Conservation (phyloP, 1,284 basidiomycete species). For the Apiotrichum sp. region DNA sequence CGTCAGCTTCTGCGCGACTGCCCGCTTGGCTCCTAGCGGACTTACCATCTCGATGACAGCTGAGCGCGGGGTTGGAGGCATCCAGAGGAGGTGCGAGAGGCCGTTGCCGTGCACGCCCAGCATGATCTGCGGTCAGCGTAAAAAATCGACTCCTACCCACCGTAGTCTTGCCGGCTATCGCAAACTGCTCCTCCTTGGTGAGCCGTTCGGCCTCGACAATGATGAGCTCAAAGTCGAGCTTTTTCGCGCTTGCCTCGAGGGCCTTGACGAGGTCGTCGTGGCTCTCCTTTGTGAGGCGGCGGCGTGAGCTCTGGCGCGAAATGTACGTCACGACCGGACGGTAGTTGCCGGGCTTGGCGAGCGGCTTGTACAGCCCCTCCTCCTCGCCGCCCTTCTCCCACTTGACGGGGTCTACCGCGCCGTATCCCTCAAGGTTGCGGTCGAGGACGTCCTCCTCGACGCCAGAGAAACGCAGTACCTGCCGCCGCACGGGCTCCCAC, state of each 20-base stretch:
- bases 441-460: conserved; percentile 45
- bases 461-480: conserved; percentile 60
- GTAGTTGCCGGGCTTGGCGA: conserved; percentile 25
- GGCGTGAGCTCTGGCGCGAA: conserved; percentile 57
- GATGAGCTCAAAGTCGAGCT: conserved; percentile 59
- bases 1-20: too few species aligned
- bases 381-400: conserved; percentile 19
- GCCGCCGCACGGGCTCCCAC: conserved; percentile 63
- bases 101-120: conserved; percentile 49
- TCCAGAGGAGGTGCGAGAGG: conserved; percentile 47
- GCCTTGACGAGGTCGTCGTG: conserved; percentile 58
- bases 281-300: conserved; percentile 57
- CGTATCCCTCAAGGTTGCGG: conserved; percentile 42
- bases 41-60: conserved; percentile 41
- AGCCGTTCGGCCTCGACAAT: conserved; percentile 44
- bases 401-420: conserved; percentile 36
- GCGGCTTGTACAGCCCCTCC: conserved; percentile 27
- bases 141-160: not conserved
- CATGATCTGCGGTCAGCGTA: conserved; percentile 34
- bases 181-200: conserved; percentile 46
- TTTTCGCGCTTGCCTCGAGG: conserved; percentile 54
- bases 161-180: conserved; percentile 42
- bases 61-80: conserved; percentile 44
- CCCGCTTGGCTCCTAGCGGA: not conserved
- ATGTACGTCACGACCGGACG: conserved; percentile 67